These are phyloP conservation scores for Ustilago cynodontis DNA, from an alignment of 1,284 basidiomycete species.

Conservation along the genomic window DNA sequence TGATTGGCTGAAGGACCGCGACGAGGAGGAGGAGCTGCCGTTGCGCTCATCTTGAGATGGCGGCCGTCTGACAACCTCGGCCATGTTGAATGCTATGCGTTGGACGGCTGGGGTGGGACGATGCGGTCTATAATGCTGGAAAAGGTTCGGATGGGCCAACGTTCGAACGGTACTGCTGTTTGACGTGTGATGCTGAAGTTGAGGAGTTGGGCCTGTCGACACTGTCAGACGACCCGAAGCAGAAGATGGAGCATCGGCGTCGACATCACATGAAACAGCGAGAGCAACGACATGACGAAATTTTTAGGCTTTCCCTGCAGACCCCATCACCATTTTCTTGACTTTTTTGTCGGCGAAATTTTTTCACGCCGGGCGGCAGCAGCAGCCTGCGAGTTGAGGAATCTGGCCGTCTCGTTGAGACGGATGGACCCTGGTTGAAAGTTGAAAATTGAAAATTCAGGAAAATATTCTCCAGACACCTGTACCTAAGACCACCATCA, in stretches of 20 bases:
- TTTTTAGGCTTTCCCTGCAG: conserved; percentile 1
- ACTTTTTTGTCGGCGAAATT: conserved; percentile 17
- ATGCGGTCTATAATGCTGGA: not conserved
- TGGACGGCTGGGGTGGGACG: not conserved
- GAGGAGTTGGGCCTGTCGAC: not conserved
- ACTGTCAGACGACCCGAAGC: conserved; percentile 32
- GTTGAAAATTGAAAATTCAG: too few relatives aligned
- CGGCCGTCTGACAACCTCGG: conserved; percentile 42
- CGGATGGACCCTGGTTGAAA: too few relatives aligned
- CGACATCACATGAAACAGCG: conserved; percentile 3
- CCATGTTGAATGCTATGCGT: conserved; percentile 23
- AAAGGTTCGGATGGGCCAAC: not conserved
- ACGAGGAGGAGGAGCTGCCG: conserved; percentile 27
- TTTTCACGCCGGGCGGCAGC: conserved; percentile 17
- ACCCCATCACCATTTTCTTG: conserved; percentile 6
- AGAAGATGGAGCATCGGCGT: not conserved
- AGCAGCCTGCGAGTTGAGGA: too few relatives aligned
- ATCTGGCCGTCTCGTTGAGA: too few relatives aligned
- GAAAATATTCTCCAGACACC: too few relatives aligned
- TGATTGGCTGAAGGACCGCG: conserved; percentile 44
- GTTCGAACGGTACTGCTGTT: not conserved
- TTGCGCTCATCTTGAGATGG: conserved; percentile 26
- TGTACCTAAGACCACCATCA: too few relatives aligned
- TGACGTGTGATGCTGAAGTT: conserved; percentile 1
- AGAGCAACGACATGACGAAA: not conserved